Evolutionary conservation across 352 stramenopile genomes (phyloP), one percentile per base, ranked within the genome.

Genomic region (Saprolegnia parasitica): DNA sequence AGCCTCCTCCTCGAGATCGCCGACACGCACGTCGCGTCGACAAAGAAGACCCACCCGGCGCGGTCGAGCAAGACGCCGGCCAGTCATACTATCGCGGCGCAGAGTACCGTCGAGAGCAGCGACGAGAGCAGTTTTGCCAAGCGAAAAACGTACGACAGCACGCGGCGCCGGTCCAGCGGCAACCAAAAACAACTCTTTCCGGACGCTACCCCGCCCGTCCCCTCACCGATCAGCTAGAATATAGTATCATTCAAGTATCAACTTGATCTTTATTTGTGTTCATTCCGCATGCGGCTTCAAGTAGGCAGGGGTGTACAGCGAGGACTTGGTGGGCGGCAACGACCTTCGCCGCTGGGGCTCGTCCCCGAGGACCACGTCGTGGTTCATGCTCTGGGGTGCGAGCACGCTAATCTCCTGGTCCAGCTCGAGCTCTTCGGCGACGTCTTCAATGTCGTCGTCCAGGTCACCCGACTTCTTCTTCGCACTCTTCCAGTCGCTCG

Each of bases 1-100:
- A 93, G 84, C 77, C 61, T 93, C 71, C 68, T 93, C 45, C 70
- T 93, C 32, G 84, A 93, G 56, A 64, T 93, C 24, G 79, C 84
- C 20, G 52, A 60, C 52, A 60, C 52, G 35, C 52, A 60, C 20
- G 3, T 65, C 71, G 6, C 16, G 63, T 15, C 20, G n/a, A 39
- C 20, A 40, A 58, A 68, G 45, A 42, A 68, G 50, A 9, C 29
- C 8, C 1, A n/a, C 26, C 13, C 61, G 35, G 29, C 13, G 24
- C 52, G 13, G 3, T n/a, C 0, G 39, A 37, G 5, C 50, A 68
- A 60, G 29, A 4, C 11, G 50, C 15, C 20, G 50, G 52, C 50
- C 26, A 35, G 29, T 5, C 2, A 5, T 35, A 35, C 29, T 35
- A 68, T 18, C 24, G 13, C 9, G 35, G 11, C 52, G 13, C 52